Evolutionary conservation across 768 basidiomycete genomes (phyloP).

Genomic region (Amanita muscaria): DNA sequence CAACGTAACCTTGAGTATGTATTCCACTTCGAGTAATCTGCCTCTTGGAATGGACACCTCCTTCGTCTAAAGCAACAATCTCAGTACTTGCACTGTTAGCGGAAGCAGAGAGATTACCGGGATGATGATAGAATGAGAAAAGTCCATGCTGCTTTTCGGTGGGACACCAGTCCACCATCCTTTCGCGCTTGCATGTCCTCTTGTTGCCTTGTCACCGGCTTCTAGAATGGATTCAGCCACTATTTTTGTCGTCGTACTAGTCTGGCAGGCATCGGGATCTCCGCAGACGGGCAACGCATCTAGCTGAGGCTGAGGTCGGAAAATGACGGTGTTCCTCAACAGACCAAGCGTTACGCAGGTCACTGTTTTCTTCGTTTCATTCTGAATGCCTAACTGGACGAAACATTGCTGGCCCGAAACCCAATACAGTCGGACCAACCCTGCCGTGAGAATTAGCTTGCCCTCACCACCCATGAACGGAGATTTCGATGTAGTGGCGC

Average conservation of each 20-base stretch:
- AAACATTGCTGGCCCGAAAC: conserved; percentile 74
- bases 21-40: conserved; percentile 68
- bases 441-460: conserved; percentile 56
- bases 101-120: conserved; percentile 49
- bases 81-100: neutral
- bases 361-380: conserved; percentile 60
- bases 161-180: conserved; percentile 88
- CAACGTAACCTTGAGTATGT: conserved; percentile 57
- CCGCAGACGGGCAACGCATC: conserved; percentile 17
- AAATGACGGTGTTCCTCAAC: conserved; percentile 56
- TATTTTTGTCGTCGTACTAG: conserved; percentile 50
- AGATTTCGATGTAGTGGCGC: conserved; percentile 43
- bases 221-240: conserved; percentile 59
- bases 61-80: conserved; percentile 40
- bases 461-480: conserved; percentile 58
- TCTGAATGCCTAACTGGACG: conserved; percentile 55
- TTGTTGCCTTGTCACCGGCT: conserved; percentile 51
- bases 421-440: conserved; percentile 67
- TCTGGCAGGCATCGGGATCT: conserved; percentile 57
- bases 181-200: conserved; percentile 68
- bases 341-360: conserved; percentile 58
- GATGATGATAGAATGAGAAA: conserved; percentile 60
- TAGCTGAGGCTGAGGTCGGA: conserved; percentile 42
- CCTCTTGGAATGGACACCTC: conserved; percentile 61
- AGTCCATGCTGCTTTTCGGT: conserved; percentile 49